Evolutionary conservation across 2,329 filamentous ascomycete genomes (phyloP).

Genomic region (Geoglossum cookeanum): DNA sequence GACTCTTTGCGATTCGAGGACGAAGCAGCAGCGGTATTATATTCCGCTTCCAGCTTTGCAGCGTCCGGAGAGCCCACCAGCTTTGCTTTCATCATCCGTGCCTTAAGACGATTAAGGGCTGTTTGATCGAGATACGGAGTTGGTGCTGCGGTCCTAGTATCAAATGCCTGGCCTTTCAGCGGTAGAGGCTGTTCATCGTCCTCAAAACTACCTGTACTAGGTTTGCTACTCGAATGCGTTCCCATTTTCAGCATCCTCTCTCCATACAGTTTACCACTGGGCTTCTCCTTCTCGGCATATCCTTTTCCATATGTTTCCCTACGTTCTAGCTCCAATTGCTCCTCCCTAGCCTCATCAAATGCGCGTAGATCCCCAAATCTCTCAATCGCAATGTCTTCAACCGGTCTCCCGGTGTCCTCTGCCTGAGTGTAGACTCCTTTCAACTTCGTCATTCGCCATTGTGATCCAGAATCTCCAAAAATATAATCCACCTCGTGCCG

Average conservation of each 20-base stretch:
- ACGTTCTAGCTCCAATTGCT: slow-evolving; percentile 76
- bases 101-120: slow-evolving; percentile 70
- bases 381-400: slow-evolving; percentile 71
- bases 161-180: slow-evolving; percentile 37
- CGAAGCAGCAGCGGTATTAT: slow-evolving; percentile 52
- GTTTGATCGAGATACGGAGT: slow-evolving; percentile 50
- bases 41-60: slow-evolving; percentile 61
- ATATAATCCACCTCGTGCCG: slow-evolving; percentile 54
- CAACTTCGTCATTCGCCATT: slow-evolving; percentile 94
- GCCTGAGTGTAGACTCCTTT: slow-evolving; percentile 67
- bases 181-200: slow-evolving; percentile 19
- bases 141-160: slow-evolving; percentile 31
- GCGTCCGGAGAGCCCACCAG: slow-evolving; percentile 59
- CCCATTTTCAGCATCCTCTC: slow-evolving; percentile 49
- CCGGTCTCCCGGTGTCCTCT: slow-evolving; percentile 47
- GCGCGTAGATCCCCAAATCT: slow-evolving; percentile 62
- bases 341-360: slow-evolving; percentile 86
- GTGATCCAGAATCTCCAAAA: slow-evolving; percentile 75
- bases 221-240: slow-evolving; percentile 21
- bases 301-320: slow-evolving; percentile 66
- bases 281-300: slow-evolving; percentile 70
- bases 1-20: slow-evolving; percentile 38
- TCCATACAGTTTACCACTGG: slow-evolving; percentile 67
- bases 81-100: slow-evolving; percentile 91
- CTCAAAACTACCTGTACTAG: slow-evolving; percentile 18